Conservation (phyloP, 2,329 filamentous ascomycete genomes). For the Epichloe hybrida region DNA sequence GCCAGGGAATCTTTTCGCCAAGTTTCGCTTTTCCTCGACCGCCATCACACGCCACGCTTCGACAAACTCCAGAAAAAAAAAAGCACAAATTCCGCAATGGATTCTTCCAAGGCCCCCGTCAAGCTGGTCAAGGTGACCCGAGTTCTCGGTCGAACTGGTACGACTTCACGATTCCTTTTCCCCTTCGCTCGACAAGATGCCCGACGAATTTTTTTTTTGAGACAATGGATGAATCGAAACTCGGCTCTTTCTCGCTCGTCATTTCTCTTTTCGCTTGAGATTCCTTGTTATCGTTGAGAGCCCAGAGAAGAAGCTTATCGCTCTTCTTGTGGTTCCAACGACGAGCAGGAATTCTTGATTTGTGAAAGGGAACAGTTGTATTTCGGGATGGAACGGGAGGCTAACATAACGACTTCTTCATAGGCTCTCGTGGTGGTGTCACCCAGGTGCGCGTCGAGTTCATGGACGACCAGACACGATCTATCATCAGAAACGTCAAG, state of each 20-base stretch:
- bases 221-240: background rate
- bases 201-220: background rate
- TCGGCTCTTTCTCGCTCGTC: background rate
- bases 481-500: slow-evolving; percentile 99
- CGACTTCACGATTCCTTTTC: slow-evolving; percentile 19
- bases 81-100: slow-evolving; percentile 44
- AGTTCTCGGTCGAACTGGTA: slow-evolving; percentile 98
- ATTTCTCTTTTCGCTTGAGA: background rate
- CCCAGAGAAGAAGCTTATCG: background rate
- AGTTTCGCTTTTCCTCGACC: slow-evolving; percentile 5
- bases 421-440: slow-evolving; percentile 98
- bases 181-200: background rate
- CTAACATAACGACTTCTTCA: slow-evolving; percentile 8
- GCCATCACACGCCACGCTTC: slow-evolving; percentile 1
- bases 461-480: slow-evolving; percentile 98
- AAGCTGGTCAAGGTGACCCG: slow-evolving; percentile 99
- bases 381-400: background rate
- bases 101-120: slow-evolving; percentile 86
- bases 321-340: background rate
- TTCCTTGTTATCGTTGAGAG: too few species aligned
- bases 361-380: background rate
- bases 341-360: background rate
- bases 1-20: slow-evolving; percentile 8
- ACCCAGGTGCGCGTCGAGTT: slow-evolving; percentile 99
- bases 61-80: slow-evolving; percentile 11